Conservation (phyloP, 495 filamentous ascomycete species). For the Extremus antarcticus region DNA sequence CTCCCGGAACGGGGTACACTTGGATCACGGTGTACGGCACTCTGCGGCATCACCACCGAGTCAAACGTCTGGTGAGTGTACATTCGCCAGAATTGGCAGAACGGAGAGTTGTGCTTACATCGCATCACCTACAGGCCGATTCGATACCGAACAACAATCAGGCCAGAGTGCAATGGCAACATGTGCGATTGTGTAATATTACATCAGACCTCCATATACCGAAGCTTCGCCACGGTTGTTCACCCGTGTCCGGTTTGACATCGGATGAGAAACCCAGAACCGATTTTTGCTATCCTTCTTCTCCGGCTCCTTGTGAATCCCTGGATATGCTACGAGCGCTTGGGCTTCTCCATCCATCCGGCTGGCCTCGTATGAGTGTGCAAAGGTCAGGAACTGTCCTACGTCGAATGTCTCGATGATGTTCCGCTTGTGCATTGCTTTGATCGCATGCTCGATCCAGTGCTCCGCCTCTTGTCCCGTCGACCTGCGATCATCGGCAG, state of each 20-base stretch:
- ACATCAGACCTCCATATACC: not conserved
- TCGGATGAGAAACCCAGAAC: slow-evolving; percentile 10
- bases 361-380: slow-evolving; percentile 5
- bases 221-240: not conserved
- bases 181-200: not conserved
- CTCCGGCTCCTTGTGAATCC: not conserved
- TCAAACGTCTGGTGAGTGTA: too few relatives aligned
- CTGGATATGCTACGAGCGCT: slow-evolving; percentile 3
- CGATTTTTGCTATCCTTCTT: slow-evolving; percentile 4
- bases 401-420: not conserved
- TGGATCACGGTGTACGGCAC: too few relatives aligned
- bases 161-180: too few relatives aligned
- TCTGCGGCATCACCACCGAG: too few relatives aligned
- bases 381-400: slow-evolving; percentile 8
- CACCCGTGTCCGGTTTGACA: not conserved
- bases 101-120: too few relatives aligned
- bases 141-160: too few relatives aligned
- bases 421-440: slow-evolving; percentile 2
- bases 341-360: slow-evolving; percentile 1
- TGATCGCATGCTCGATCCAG: slow-evolving; percentile 4
- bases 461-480: not conserved
- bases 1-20: too few relatives aligned
- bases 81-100: too few relatives aligned
- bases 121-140: too few relatives aligned
- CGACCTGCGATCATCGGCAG: not conserved